Base-by-base conservation (phyloP, 129 eudicot species). In the Helichrysum umbraculigerum region DNA sequence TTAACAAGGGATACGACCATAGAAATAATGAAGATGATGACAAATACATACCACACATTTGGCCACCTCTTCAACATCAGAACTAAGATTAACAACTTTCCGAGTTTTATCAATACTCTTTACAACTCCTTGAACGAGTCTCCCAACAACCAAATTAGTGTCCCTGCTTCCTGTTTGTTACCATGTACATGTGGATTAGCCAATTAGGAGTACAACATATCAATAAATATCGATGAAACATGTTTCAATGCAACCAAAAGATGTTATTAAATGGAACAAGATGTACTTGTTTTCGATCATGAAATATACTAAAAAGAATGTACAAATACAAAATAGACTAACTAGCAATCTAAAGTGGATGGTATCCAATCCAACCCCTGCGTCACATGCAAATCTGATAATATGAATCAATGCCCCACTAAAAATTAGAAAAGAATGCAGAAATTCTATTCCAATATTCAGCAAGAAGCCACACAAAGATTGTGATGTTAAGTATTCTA, bases 81-180 rank as follows among this genome's bases (percentile, higher is more conserved):
- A 85, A 79, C 90, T 87, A 82, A 94, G 72, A 86, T 91, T 81
- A 41, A 94, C 96, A 60, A 91, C 91, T 72, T 94, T 94, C 67
- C 97, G 96, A 56, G 77, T 79, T 84, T 76, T 89, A 70, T 94
- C 98, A 30, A 94, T 76, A 68, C 86, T 87, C 85, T 87, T 94
- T 37, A 94, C 96, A 79, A 89, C 83, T 74, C 98, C 98, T 83
- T 94, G 97, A 47, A 94, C 73, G 60, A 88, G 91, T 67, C 82
- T 91, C 73, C 97, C 93, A 37, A 71, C 75, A 28, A 74, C 80
- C 83, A 80, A 57, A 25, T 84, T 79, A 51, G 61, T 35, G 70
- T 73, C 78, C 78, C 66, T 71, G 67, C 70, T 69, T 35, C 85
- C 98, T 92, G 88, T 70, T 77, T 66, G 70, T 80, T 75, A 2